Percentiles rank a stretch among this genome's conserved stretches.
Evolutionary conservation across 176 grass and related monocot species (phyloP).

Genomic region (Typha latifolia): DNA sequence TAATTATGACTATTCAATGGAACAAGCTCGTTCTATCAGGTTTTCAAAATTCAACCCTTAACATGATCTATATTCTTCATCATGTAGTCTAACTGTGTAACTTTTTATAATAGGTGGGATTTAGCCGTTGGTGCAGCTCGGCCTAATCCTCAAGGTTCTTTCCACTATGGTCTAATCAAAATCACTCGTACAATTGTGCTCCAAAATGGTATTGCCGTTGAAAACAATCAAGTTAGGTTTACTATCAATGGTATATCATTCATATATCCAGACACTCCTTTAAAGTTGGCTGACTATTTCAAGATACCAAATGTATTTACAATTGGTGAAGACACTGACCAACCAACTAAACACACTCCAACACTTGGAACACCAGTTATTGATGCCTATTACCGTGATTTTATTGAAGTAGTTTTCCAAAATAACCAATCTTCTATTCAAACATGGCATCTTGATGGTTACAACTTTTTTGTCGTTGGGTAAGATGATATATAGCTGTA

Average conservation of each 20-base stretch:
- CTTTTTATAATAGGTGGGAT: constrained; percentile 47
- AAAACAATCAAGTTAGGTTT: constrained; percentile 31
- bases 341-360: constrained; percentile 9
- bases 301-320: constrained; percentile 55
- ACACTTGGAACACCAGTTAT: constrained; percentile 45
- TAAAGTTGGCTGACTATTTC: constrained; percentile 80
- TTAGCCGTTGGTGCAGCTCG: constrained; percentile 78
- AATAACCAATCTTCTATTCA: constrained; percentile 51
- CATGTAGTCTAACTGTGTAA: no score
- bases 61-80: no score
- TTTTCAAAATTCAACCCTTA: no score
- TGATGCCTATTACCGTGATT: constrained; percentile 65
- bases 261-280: constrained; percentile 53
- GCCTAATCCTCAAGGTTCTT: constrained; percentile 91
- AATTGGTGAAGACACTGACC: constrained; percentile 38
- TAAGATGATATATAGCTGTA: constrained; percentile 6
- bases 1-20: no score
- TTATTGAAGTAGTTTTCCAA: constrained; percentile 84
- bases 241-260: constrained; percentile 66
- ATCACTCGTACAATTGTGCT: constrained; percentile 60
- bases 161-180: constrained; percentile 63
- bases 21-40: no score
- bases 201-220: constrained; percentile 9
- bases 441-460: constrained; percentile 91
- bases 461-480: constrained; percentile 90